Percentiles rank a stretch among this genome's conserved stretches.
Conservation (phyloP, 371 early-diverging fungal genomes). For the Nematocida ironsii region DNA sequence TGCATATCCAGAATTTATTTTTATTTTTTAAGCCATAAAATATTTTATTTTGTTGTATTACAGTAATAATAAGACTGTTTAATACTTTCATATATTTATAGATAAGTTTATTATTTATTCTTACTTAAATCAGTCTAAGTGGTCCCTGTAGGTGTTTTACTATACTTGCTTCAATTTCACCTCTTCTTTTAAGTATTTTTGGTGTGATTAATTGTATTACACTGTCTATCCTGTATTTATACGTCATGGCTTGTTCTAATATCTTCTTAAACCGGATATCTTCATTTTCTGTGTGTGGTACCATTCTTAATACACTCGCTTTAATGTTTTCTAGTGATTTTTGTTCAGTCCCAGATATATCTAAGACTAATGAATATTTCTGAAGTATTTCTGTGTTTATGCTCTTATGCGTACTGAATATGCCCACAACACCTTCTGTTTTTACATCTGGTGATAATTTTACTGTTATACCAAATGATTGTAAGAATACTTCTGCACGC, state of each 20-base stretch:
- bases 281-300: background rate
- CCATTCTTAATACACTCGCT: conserved; percentile 4
- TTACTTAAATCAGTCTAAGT: conserved; percentile 1
- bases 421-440: conserved; percentile 26
- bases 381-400: background rate
- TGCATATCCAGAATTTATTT: background rate
- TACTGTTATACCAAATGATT: conserved; percentile 24
- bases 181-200: conserved; percentile 10
- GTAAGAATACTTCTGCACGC: conserved; percentile 19
- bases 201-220: conserved; percentile 16
- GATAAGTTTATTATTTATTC: background rate
- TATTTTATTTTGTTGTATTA: background rate
- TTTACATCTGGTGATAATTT: conserved; percentile 1
- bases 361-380: conserved; percentile 31
- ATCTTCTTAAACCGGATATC: conserved; percentile 4
- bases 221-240: conserved; percentile 59
- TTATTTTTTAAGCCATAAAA: background rate
- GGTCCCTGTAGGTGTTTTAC: conserved; percentile 46
- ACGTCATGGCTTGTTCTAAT: conserved; percentile 15
- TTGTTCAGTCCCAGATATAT: conserved; percentile 6
- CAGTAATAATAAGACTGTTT: background rate
- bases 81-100: background rate
- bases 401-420: conserved; percentile 11
- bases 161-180: conserved; percentile 7
- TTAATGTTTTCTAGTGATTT: background rate